phyloP scores from a whole-genome alignment of 129 eudicot genomes.

The Ambrosia artemisiifolia region DNA sequence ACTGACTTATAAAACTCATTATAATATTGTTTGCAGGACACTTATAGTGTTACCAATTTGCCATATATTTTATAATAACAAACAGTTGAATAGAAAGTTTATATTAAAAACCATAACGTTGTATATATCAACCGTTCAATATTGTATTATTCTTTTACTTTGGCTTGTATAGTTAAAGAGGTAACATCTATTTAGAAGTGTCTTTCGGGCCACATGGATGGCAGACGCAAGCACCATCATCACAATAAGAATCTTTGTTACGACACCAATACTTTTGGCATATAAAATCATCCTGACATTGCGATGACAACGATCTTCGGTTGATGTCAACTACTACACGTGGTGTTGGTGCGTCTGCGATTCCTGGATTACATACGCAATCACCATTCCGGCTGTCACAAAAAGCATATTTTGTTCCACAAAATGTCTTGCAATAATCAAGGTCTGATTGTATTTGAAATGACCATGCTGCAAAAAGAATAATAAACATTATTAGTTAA shows the following conservation, averaged over 20 bases:
- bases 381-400: conserved; percentile 8
- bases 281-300: conserved; percentile 1
- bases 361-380: not conserved
- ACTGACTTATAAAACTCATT: no score
- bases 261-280: conserved; percentile 11
- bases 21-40: no score
- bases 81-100: no score
- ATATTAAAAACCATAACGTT: not conserved
- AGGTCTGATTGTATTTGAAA: not conserved
- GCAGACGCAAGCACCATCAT: conserved; percentile 20
- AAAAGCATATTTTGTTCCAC: not conserved
- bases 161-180: not conserved
- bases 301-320: conserved; percentile 16
- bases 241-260: conserved; percentile 6
- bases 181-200: not conserved
- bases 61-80: no score
- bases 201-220: not conserved
- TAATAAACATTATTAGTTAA: not conserved
- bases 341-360: not conserved
- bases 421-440: conserved; percentile 6
- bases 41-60: no score
- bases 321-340: not conserved
- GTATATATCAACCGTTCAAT: not conserved
- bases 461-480: conserved; percentile 11
- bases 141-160: not conserved